Evolutionary conservation across 2,329 filamentous ascomycete genomes (phyloP).

Genomic region (Colletotrichum tropicale): DNA sequence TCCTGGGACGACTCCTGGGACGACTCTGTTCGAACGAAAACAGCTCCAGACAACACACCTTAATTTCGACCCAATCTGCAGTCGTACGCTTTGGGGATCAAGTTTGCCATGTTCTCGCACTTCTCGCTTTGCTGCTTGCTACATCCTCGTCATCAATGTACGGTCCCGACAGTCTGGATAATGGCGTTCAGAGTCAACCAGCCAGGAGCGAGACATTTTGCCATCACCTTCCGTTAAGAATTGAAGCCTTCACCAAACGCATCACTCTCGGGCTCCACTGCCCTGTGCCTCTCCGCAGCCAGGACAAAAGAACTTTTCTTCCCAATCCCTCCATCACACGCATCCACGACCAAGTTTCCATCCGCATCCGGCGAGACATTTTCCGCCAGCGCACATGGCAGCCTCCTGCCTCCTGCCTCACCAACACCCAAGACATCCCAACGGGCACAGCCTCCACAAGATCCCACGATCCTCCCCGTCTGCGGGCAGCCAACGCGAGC

Average conservation of each 20-base stretch:
- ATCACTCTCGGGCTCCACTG: background rate
- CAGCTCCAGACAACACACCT: background rate
- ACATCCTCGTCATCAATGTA: conserved; percentile 6
- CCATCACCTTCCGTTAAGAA: background rate
- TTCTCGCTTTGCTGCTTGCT: background rate
- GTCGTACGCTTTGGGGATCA: background rate
- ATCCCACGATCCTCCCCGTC: conserved; percentile 1
- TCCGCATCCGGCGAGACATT: conserved; percentile 14
- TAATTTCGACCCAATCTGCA: background rate
- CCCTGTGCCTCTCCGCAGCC: background rate
- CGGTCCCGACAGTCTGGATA: conserved; percentile 12
- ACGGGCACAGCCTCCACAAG: conserved; percentile 19
- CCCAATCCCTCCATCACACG: background rate
- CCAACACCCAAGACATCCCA: background rate
- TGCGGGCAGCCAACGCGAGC: background rate
- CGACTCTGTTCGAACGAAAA: background rate
- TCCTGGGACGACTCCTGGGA: background rate
- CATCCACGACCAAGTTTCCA: background rate
- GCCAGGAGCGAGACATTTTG: conserved; percentile 6
- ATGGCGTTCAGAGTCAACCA: background rate
- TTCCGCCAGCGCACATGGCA: conserved; percentile 15
- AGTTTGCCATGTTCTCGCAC: background rate
- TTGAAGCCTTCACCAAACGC: background rate
- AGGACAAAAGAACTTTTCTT: background rate
- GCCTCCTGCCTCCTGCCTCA: conserved; percentile 8